phyloP scores from a whole-genome alignment of 2,329 filamentous ascomycete species.

The Eurotiales sp. region DNA sequence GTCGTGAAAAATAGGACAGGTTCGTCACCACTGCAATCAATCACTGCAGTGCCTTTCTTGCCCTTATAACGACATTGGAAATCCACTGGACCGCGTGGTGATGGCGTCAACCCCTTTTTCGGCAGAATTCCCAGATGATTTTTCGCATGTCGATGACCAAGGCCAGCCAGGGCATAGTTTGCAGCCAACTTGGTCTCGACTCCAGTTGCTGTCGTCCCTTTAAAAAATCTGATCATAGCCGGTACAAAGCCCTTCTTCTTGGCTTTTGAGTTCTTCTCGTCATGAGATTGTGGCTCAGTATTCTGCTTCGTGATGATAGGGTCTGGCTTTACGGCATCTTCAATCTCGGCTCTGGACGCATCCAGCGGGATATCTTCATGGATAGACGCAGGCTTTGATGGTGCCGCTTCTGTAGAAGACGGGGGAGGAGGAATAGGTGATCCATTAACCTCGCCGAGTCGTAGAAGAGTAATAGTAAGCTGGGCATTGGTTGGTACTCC shows the following conservation, averaged over 20 bases:
- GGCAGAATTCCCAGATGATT: slow-evolving; percentile 69
- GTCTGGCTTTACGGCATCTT: slow-evolving; percentile 56
- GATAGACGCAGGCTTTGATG: slow-evolving; percentile 50
- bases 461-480: slow-evolving; percentile 73
- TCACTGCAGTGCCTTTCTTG: slow-evolving; percentile 67
- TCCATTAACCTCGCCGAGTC: slow-evolving; percentile 76
- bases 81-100: slow-evolving; percentile 65
- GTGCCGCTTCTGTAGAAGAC: slow-evolving; percentile 40
- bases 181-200: slow-evolving; percentile 69
- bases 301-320: slow-evolving; percentile 20
- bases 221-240: slow-evolving; percentile 63
- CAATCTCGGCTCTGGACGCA: slow-evolving; percentile 63
- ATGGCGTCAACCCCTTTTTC: slow-evolving; percentile 35
- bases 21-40: slow-evolving; percentile 44
- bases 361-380: slow-evolving; percentile 56
- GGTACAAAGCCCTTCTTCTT: slow-evolving; percentile 38
- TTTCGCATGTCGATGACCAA: slow-evolving; percentile 59
- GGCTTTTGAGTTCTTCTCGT: slow-evolving; percentile 23
- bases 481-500: slow-evolving; percentile 85
- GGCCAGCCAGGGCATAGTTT: slow-evolving; percentile 65
- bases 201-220: slow-evolving; percentile 64
- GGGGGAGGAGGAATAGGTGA: slow-evolving; percentile 68
- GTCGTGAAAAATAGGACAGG: slow-evolving; percentile 59
- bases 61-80: slow-evolving; percentile 70
- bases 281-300: slow-evolving; percentile 1